phyloP scores from a whole-genome alignment of 805 yeast genomes.

The Yamadazyma paraphyllophila region DNA sequence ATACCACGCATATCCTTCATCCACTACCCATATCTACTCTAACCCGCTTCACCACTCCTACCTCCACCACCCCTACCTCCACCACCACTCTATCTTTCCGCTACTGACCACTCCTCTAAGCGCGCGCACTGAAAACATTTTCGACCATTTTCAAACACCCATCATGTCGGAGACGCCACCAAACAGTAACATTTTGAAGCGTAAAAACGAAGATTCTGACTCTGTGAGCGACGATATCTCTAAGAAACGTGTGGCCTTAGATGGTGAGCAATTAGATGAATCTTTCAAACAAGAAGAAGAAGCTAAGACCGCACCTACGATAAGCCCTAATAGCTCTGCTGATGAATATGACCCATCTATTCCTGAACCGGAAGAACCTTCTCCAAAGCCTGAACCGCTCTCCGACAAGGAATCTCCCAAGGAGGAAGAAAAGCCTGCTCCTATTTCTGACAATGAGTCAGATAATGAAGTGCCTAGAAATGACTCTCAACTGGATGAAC shows the following conservation, averaged over 20 bases:
- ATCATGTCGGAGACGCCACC: conserved; percentile 7
- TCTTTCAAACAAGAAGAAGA: conserved; percentile 11
- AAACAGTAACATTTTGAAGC: conserved; percentile 43
- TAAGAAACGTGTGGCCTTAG: conserved; percentile 68
- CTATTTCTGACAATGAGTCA: neutral
- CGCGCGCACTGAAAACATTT: conserved; percentile 5
- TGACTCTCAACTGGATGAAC: too few relatives aligned
- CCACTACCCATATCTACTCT: neutral
- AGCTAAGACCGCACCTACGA: conserved; percentile 12
- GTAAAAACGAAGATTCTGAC: conserved; percentile 64
- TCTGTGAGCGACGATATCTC: conserved; percentile 45
- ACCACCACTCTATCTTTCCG: neutral
- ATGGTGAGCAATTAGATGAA: conserved; percentile 18
- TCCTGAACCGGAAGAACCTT: conserved; percentile 4
- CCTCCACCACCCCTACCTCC: neutral
- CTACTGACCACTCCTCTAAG: neutral
- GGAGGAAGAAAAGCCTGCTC: neutral
- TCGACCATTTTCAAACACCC: neutral
- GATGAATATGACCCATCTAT: conserved; percentile 7
- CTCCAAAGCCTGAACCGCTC: neutral
- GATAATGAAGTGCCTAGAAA: neutral
- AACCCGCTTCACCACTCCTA: neutral
- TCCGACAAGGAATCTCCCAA: neutral
- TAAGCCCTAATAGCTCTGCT: neutral
- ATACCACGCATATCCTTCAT: too few relatives aligned